Evolutionary conservation across 176 grass and related monocot genomes (phyloP).

Genomic region (Aegilops umbellulata): DNA sequence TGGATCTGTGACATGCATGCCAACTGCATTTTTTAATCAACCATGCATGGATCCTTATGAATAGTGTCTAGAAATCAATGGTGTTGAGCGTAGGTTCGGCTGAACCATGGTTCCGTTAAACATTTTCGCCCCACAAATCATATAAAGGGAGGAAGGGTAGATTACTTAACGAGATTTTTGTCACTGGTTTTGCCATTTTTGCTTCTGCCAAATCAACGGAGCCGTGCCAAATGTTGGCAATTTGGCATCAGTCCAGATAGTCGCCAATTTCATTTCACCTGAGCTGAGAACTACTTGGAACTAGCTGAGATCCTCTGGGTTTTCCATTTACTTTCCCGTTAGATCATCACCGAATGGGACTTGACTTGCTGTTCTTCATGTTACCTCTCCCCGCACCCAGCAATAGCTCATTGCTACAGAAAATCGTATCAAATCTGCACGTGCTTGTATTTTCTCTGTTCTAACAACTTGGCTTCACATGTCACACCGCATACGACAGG

Average conservation of each 20-base stretch:
- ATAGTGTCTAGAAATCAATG: no score
- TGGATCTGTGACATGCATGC: no score
- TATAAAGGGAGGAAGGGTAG: background rate
- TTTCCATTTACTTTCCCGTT: background rate
- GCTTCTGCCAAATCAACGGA: background rate
- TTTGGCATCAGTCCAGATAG: background rate
- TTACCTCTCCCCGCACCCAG: background rate
- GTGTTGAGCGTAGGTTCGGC: no score
- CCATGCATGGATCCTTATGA: no score
- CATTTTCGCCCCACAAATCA: background rate
- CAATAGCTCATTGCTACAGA: background rate
- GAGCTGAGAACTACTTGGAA: background rate
- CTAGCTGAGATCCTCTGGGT: background rate
- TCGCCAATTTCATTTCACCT: background rate
- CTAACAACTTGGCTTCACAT: constrained; percentile 2
- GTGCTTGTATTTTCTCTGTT: background rate
- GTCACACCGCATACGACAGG: constrained; percentile 28
- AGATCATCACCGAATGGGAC: background rate
- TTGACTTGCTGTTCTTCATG: background rate
- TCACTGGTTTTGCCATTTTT: background rate
- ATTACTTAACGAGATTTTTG: background rate
- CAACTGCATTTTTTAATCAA: no score
- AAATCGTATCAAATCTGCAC: background rate
- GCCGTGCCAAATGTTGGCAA: background rate
- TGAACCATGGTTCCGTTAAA: no score